Evolutionary conservation across 345 rosid genomes (phyloP).

Genomic region (Eucalyptus cloeziana): DNA sequence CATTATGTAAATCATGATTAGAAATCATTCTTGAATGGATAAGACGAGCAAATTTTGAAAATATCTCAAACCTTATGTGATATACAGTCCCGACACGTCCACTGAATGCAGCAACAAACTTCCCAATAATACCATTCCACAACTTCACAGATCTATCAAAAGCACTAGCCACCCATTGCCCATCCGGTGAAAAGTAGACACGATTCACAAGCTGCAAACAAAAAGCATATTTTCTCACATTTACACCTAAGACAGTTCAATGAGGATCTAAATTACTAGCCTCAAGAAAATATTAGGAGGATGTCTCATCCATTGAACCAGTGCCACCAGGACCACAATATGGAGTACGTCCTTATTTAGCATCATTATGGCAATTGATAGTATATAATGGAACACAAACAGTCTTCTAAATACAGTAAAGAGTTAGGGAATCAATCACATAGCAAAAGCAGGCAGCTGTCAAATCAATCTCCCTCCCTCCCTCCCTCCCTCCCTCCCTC

Average conservation of each 20-base stretch:
- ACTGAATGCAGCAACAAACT: conserved; percentile 68
- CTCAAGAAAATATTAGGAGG: background rate
- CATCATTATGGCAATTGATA: background rate
- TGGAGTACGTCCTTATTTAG: background rate
- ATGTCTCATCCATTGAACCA: background rate
- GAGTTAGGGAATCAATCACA: no score
- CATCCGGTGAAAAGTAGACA: conserved; percentile 89
- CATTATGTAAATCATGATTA: background rate
- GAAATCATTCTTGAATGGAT: background rate
- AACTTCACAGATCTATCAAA: conserved; percentile 84
- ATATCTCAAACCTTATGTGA: conserved; percentile 55
- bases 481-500: background rate
- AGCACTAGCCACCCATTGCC: conserved; percentile 95
- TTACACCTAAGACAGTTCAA: background rate
- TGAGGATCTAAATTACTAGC: background rate
- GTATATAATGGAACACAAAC: background rate
- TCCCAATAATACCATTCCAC: conserved; percentile 85
- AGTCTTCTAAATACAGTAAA: no score
- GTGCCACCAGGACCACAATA: no score
- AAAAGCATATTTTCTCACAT: background rate
- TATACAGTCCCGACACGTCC: conserved; percentile 95
- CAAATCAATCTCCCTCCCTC: background rate
- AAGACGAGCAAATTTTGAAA: background rate
- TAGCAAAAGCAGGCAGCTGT: no score
- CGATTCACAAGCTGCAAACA: conserved; percentile 75